Conservation (phyloP, 352 stramenopile genomes). For the Globisporangium viniferum region DNA sequence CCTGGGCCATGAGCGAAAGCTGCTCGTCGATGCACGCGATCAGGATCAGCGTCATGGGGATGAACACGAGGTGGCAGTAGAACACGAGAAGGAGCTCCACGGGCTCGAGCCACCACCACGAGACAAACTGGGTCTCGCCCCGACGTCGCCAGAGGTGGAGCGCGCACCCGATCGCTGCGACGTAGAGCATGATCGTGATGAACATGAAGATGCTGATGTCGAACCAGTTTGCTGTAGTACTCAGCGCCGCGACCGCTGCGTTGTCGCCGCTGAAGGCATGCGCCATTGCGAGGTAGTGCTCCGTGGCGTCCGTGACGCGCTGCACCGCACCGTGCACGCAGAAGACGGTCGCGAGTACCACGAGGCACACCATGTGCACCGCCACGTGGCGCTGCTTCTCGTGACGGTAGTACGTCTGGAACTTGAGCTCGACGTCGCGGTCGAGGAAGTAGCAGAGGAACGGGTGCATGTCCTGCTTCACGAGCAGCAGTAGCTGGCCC, state of each 20-base stretch:
- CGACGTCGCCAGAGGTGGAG: constrained; percentile 28
- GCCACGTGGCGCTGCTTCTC: constrained; percentile 34
- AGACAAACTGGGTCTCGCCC: constrained; percentile 29
- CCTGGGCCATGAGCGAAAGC: constrained; percentile 15
- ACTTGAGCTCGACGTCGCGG: constrained; percentile 51
- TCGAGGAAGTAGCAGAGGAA: constrained; percentile 53
- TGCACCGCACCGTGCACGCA: constrained; percentile 22
- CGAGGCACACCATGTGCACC: constrained; percentile 33
- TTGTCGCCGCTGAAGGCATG: constrained; percentile 14
- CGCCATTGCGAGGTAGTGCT: constrained; percentile 10
- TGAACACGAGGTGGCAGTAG: constrained; percentile 42
- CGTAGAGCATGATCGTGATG: constrained; percentile 27
- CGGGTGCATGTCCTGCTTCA: constrained; percentile 41
- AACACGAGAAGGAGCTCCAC: constrained; percentile 42
- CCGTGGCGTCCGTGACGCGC: constrained; percentile 18
- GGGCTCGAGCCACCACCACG: constrained; percentile 28
- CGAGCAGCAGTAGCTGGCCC: constrained; percentile 25
- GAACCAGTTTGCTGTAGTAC: constrained; percentile 20
- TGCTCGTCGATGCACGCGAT: constrained; percentile 39
- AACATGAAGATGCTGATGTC: constrained; percentile 21
- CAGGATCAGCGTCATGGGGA: constrained; percentile 33
- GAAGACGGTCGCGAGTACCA: constrained; percentile 22
- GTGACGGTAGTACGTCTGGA: constrained; percentile 52
- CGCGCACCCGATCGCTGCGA: constrained; percentile 20
- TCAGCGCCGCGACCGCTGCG: background rate